Percentiles rank a stretch among this genome's conserved stretches.
Evolutionary conservation across 257 asterid genomes (phyloP).

Genomic region (Solanum gracilifrons): DNA sequence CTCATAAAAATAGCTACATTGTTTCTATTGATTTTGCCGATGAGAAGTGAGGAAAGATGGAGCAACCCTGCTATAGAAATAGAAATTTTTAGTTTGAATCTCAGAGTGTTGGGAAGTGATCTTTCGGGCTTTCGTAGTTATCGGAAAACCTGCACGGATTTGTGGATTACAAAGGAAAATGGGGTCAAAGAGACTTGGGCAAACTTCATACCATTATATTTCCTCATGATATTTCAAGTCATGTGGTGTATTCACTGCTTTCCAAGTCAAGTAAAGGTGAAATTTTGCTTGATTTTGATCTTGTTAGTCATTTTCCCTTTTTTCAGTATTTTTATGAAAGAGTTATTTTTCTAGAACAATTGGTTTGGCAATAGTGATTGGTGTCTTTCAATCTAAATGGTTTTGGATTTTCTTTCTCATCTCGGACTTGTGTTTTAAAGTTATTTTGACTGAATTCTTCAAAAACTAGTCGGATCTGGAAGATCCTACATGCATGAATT

Average conservation of each 20-base stretch:
- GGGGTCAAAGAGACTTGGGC: neutral
- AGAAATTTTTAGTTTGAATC: too few relatives aligned
- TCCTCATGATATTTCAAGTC: neutral
- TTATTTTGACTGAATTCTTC: neutral
- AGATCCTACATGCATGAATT: too few relatives aligned
- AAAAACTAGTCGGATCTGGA: neutral
- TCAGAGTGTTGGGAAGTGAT: neutral
- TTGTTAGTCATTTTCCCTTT: neutral
- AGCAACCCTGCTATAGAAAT: neutral
- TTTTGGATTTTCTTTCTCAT: neutral
- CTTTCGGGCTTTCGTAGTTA: neutral
- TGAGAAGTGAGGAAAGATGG: neutral
- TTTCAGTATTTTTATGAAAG: neutral
- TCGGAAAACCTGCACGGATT: neutral
- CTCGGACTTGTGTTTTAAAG: neutral
- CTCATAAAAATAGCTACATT: neutral
- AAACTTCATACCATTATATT: neutral
- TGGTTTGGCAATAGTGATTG: neutral
- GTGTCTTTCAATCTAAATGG: neutral
- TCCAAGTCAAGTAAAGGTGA: neutral
- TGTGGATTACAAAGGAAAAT: neutral
- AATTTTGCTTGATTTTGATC: neutral
- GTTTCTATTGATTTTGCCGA: too few relatives aligned
- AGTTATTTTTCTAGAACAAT: neutral
- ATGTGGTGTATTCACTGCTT: too few relatives aligned